Evolutionary conservation across 1,284 basidiomycete genomes (phyloP), one percentile per base, ranked within the genome.

Genomic region (Xerocomus cyaneibrunnescens): DNA sequence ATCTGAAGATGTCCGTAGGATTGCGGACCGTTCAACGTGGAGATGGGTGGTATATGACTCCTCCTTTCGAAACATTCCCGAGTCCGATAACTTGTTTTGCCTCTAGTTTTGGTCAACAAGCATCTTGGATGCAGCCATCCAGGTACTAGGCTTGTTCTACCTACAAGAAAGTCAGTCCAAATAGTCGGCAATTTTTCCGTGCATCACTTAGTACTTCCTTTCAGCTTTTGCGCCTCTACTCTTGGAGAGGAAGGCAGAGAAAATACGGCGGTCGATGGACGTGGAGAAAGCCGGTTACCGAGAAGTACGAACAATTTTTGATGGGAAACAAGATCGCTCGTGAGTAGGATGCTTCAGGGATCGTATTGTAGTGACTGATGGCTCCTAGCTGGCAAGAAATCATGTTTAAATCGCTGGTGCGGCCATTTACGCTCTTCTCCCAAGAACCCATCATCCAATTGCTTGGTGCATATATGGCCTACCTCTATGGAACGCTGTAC

Each of bases 221-320:
- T 31, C 19, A 85, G 83, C 86, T 0, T 89, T 72, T 57, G 80
- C 83, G 0, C 85, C 87, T 0, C 62, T 78, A 14, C 72, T 90
- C 3, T 73, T 90, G 10, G 78, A 81, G 45, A 68, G 74, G 36
- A 87, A 85, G 62, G 86, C 85, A 0, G 62, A 72, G 1, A 61
- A 55, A 5, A 73, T 91, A 19, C 71, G 76, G 9, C 76, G 73
- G 48, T 71, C 72, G 43, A 74, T 76, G 52, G 67, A 61, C 5
- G 50, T 68, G 0, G 78, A 83, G 58, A 80, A 80, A 36, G 72
- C 65, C 0, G 53, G 59, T 12, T 38, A 55, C 6, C 67, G 52
- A 42, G 51, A 66, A 12, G 72, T 83, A 0, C 66, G 70, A 14
- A 82, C 81, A 0, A 61, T 78, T 0, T 82, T 69, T 52, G 75